These are phyloP conservation scores for Pichia thaimueangensis DNA, from an alignment of 805 yeast genomes.

Conservation along the genomic window DNA sequence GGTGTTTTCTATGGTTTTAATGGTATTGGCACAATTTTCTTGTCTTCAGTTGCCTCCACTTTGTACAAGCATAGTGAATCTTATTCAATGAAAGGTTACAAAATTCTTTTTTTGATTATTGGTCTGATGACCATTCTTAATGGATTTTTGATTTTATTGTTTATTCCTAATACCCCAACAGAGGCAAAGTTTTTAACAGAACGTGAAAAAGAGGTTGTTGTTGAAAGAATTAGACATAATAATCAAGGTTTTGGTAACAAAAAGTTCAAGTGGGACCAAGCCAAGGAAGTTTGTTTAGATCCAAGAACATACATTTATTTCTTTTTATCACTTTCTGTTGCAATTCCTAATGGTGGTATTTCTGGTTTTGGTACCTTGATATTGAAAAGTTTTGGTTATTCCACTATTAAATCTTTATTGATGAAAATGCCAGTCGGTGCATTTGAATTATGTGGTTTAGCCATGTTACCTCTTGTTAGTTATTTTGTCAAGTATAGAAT, in stretches of 20 bases:
- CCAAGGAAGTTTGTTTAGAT: constrained; percentile 39
- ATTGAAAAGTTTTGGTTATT: constrained; percentile 11
- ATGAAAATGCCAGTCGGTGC: constrained; percentile 32
- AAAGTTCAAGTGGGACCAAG: constrained; percentile 37
- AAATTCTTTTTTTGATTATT: constrained; percentile 42
- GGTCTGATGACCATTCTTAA: constrained; percentile 44
- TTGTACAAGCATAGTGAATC: constrained; percentile 28
- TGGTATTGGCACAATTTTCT: constrained; percentile 12
- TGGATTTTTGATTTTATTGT: constrained; percentile 26
- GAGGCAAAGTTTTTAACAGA: constrained; percentile 37
- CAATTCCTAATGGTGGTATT: constrained; percentile 16
- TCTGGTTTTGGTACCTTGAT: constrained; percentile 12
- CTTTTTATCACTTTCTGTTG: constrained; percentile 24
- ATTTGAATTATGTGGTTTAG: constrained; percentile 29
- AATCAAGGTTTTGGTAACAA: constrained; percentile 35
- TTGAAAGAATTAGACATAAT: constrained; percentile 32
- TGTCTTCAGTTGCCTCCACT: constrained; percentile 15
- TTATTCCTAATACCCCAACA: constrained; percentile 49
- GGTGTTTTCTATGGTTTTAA: constrained; percentile 33
- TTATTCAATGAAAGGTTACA: constrained; percentile 31
- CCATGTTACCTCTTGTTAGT: constrained; percentile 1
- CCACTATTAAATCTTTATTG: constrained; percentile 13
- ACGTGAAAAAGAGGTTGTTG: constrained; percentile 34
- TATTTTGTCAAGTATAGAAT: background rate
- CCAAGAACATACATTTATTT: constrained; percentile 35